These are phyloP conservation scores for Aspergillus glaucus DNA, from an alignment of 2,329 filamentous ascomycete genomes.

Conservation along the genomic window DNA sequence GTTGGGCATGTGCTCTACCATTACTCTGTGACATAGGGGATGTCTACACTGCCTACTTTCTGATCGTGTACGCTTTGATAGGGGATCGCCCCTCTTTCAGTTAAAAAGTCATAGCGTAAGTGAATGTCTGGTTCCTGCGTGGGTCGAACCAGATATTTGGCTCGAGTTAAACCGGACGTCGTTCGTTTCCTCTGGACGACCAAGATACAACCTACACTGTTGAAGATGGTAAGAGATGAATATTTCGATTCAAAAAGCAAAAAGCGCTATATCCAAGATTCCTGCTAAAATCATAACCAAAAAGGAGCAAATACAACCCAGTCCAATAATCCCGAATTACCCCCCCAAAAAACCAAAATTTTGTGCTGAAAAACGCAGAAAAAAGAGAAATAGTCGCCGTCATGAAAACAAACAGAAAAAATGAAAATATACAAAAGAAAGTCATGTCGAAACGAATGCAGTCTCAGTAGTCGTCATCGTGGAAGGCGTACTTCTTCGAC, in stretches of 20 bases:
- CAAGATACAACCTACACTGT: too few relatives aligned
- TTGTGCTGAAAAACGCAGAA: conserved; percentile 9
- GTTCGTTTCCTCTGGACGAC: background rate
- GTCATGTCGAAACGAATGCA: conserved; percentile 12
- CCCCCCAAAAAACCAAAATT: conserved; percentile 2
- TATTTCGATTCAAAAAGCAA: background rate
- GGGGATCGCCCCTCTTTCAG: too few relatives aligned
- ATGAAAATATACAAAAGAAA: background rate
- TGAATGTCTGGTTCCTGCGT: background rate
- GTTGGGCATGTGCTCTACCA: too few relatives aligned
- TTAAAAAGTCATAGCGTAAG: too few relatives aligned
- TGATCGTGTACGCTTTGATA: too few relatives aligned
- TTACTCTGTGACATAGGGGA: too few relatives aligned
- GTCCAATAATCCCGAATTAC: background rate
- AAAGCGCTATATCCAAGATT: background rate
- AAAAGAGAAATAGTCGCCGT: conserved; percentile 9
- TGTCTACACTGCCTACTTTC: too few relatives aligned
- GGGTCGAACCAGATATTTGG: background rate
- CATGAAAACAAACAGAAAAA: background rate
- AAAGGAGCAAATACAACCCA: background rate
- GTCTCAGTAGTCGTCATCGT: conserved; percentile 26
- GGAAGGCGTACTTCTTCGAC: conserved; percentile 35
- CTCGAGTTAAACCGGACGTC: background rate
- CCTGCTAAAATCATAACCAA: background rate
- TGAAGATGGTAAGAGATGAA: too few relatives aligned